These are phyloP conservation scores for Pachysolen tannophilus DNA, from an alignment of 805 yeast genomes.

Conservation along the genomic window DNA sequence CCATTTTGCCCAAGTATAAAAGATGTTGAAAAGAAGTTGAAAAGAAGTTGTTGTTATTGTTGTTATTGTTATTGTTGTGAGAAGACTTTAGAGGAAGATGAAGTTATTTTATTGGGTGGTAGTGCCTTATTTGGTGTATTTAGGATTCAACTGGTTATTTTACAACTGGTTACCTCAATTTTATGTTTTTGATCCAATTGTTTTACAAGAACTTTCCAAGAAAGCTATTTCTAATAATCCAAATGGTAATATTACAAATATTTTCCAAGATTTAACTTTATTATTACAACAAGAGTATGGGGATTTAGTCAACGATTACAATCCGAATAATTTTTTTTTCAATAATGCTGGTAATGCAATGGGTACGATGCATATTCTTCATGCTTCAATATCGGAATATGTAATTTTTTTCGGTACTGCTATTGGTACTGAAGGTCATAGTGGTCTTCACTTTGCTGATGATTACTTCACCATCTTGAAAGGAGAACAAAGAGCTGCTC, in stretches of 20 bases:
- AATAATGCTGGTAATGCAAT: conserved; percentile 99
- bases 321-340: conserved; percentile 84
- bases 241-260: conserved; percentile 50
- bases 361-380: conserved; percentile 93
- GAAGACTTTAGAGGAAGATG: too few relatives aligned
- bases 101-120: too few relatives aligned
- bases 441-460: conserved; percentile 94
- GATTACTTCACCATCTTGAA: conserved; percentile 88
- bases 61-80: too few relatives aligned
- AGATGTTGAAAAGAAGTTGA: too few relatives aligned
- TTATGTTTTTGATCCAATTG: conserved; percentile 63
- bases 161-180: conserved; percentile 61
- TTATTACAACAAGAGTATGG: conserved; percentile 62
- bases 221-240: conserved; percentile 45
- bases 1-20: too few relatives aligned
- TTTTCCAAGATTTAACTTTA: conserved; percentile 55
- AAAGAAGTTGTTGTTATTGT: too few relatives aligned
- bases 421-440: conserved; percentile 92
- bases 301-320: conserved; percentile 59
- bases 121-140: too few relatives aligned
- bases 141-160: conserved; percentile 30
- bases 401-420: conserved; percentile 91
- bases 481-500: conserved; percentile 74
- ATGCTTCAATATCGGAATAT: conserved; percentile 91
- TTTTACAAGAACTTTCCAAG: conserved; percentile 49